phyloP scores from a whole-genome alignment of 2,329 filamentous ascomycete genomes.

The Pyricularia grisea region DNA sequence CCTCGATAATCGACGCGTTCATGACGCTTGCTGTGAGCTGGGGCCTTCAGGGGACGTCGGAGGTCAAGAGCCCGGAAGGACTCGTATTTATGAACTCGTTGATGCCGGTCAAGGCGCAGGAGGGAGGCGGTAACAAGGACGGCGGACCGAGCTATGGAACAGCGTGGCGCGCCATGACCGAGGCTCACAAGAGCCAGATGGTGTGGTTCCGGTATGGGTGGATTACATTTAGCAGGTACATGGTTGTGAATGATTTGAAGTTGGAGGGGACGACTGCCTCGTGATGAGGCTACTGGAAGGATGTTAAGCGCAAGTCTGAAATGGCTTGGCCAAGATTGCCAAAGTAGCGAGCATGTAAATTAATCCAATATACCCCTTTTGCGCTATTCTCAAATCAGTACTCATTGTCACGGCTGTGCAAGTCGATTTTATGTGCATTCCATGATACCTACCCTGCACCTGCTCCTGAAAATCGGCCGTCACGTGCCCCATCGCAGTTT shows the following conservation, averaged over 20 bases:
- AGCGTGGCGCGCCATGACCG: conserved; percentile 80
- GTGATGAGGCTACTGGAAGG: background rate
- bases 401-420: background rate
- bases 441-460: background rate
- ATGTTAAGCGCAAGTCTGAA: background rate
- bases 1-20: conserved; percentile 65
- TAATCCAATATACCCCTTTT: background rate
- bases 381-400: background rate
- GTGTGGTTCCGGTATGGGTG: conserved; percentile 96
- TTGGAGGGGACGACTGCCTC: conserved; percentile 26
- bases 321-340: background rate
- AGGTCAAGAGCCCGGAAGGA: conserved; percentile 35
- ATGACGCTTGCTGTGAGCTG: conserved; percentile 43
- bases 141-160: conserved; percentile 39
- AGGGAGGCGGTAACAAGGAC: conserved; percentile 28
- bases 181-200: conserved; percentile 92
- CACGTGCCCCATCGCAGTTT: background rate
- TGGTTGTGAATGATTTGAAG: conserved; percentile 85
- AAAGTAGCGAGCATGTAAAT: background rate
- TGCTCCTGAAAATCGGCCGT: background rate
- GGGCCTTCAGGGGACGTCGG: conserved; percentile 20
- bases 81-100: conserved; percentile 58
- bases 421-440: background rate
- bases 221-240: conserved; percentile 86
- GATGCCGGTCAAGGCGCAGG: conserved; percentile 34